Conservation (phyloP, 495 filamentous ascomycete genomes). For the Patellaria atrata region DNA sequence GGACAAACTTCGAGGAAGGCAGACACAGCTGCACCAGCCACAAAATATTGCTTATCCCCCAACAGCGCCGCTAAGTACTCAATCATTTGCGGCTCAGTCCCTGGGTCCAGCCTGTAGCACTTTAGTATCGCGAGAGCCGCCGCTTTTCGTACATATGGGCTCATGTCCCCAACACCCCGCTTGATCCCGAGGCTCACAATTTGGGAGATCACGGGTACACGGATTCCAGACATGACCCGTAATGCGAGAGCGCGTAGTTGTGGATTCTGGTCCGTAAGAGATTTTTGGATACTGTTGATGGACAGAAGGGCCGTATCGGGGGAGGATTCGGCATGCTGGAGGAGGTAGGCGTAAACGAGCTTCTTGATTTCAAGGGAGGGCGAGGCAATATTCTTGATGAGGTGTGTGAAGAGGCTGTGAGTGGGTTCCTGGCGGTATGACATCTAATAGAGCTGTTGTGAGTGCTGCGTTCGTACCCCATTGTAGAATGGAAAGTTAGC, state of each 20-base stretch:
- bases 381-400: constrained; percentile 92
- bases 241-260: constrained; percentile 83
- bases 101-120: constrained; percentile 87
- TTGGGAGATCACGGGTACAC: constrained; percentile 95
- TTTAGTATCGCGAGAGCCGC: constrained; percentile 94
- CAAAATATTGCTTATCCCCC: constrained; percentile 86
- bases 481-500: neutral
- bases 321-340: constrained; percentile 88
- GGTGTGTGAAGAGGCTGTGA: constrained; percentile 61
- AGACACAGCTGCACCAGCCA: constrained; percentile 78
- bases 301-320: constrained; percentile 89
- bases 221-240: constrained; percentile 86
- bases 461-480: constrained; percentile 1
- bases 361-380: constrained; percentile 90
- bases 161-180: constrained; percentile 84
- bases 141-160: constrained; percentile 78
- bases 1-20: constrained; percentile 85
- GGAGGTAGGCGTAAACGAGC: constrained; percentile 92
- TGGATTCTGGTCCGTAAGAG: constrained; percentile 79
- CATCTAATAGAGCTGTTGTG: constrained; percentile 45
- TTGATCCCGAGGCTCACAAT: constrained; percentile 96
- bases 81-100: constrained; percentile 64
- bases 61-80: constrained; percentile 66
- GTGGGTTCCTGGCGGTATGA: constrained; percentile 80
- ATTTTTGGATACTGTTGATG: constrained; percentile 97